phyloP scores from a whole-genome alignment of 1,284 basidiomycete genomes.

The Coniferiporia weirii region DNA sequence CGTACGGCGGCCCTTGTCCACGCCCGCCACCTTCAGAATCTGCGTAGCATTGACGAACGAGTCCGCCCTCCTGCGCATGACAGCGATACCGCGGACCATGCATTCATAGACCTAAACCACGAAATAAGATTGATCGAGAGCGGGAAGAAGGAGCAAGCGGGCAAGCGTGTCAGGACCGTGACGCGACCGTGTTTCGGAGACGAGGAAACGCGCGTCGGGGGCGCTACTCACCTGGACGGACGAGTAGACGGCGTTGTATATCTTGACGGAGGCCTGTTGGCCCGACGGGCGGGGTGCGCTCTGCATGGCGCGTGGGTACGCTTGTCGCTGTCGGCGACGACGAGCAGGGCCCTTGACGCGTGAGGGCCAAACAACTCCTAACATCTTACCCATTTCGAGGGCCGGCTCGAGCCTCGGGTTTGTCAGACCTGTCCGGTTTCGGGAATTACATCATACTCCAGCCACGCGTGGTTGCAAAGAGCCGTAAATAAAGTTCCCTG shows the following conservation, averaged over 20 bases:
- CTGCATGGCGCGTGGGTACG: constrained; percentile 28
- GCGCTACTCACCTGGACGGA: constrained; percentile 63
- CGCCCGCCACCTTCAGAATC: constrained; percentile 97
- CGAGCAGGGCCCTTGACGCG: constrained; percentile 6
- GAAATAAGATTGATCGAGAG: neutral
- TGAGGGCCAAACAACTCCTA: constrained; percentile 7
- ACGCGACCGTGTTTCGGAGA: constrained; percentile 34
- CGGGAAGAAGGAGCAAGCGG: too few relatives aligned
- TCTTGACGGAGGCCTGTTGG: constrained; percentile 60
- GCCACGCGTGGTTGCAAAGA: too few relatives aligned
- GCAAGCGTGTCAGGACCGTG: constrained; percentile 21
- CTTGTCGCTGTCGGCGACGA: neutral
- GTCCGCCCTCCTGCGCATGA: constrained; percentile 94
- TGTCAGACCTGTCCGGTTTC: too few relatives aligned
- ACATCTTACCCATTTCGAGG: neutral
- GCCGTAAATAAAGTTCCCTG: too few relatives aligned
- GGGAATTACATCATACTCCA: too few relatives aligned
- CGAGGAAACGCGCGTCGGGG: constrained; percentile 13
- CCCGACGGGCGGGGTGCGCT: constrained; percentile 26
- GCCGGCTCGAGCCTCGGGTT: too few relatives aligned
- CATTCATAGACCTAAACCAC: constrained; percentile 79
- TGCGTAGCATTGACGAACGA: constrained; percentile 98
- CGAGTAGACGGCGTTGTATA: constrained; percentile 85
- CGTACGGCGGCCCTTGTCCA: constrained; percentile 93
- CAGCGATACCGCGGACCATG: constrained; percentile 96